phyloP scores from a whole-genome alignment of 805 yeast species.

The Candida pseudofarinosa region DNA sequence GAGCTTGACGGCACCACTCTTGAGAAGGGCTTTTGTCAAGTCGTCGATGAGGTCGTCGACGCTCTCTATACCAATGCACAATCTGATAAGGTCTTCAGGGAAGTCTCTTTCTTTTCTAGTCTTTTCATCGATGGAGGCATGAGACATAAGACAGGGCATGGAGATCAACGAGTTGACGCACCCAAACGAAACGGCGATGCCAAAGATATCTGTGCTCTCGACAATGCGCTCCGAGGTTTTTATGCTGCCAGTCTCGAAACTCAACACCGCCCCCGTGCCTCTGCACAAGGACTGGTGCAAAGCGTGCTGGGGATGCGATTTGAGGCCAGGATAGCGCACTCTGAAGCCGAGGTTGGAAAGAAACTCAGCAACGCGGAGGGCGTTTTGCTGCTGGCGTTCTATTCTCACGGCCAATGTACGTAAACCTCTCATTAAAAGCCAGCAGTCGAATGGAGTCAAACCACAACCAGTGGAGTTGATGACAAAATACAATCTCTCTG shows the following conservation, averaged over 20 bases:
- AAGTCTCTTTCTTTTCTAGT: constrained; percentile 83
- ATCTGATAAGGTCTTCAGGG: constrained; percentile 87
- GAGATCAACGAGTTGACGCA: constrained; percentile 90
- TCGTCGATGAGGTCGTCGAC: constrained; percentile 79
- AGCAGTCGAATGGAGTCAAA: constrained; percentile 85
- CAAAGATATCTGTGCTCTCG: constrained; percentile 71
- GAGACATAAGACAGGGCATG: constrained; percentile 94
- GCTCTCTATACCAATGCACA: constrained; percentile 90
- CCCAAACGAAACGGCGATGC: constrained; percentile 91
- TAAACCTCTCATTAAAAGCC: constrained; percentile 85
- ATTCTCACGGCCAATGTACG: constrained; percentile 83
- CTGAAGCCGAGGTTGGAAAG: constrained; percentile 64
- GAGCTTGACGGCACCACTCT: constrained; percentile 54
- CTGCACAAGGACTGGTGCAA: constrained; percentile 71
- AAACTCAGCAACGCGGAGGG: constrained; percentile 70
- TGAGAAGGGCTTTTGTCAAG: constrained; percentile 62
- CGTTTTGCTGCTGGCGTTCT: constrained; percentile 83
- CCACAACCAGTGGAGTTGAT: constrained; percentile 92
- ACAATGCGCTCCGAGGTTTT: constrained; percentile 66
- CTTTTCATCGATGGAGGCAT: constrained; percentile 90
- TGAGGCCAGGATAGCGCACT: constrained; percentile 84
- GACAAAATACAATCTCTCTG: constrained; percentile 66
- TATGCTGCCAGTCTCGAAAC: constrained; percentile 82
- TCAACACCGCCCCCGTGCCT: constrained; percentile 87
- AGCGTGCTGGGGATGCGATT: constrained; percentile 76